Evolutionary conservation across 495 filamentous ascomycete species (phyloP).

Genomic region (Neurospora sp.): DNA sequence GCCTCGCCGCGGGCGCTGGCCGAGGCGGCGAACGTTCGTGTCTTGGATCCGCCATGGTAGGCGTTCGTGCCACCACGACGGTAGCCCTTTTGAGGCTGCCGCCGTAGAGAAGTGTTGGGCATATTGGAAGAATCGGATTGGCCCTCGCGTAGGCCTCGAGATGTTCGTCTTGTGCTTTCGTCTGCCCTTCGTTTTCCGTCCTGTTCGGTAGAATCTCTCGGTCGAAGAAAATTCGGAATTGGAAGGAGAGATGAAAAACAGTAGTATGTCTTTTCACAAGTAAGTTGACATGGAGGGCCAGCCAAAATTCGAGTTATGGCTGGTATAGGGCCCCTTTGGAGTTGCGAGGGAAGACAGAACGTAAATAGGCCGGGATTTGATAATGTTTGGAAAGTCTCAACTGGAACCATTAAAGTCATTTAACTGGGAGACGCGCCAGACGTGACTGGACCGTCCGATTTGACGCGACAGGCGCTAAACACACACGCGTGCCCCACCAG

Average conservation of each 20-base stretch:
- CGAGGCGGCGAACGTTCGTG: constrained; percentile 68
- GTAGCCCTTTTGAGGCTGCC: constrained; percentile 40
- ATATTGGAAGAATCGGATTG: constrained; percentile 11
- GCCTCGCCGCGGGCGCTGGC: constrained; percentile 67
- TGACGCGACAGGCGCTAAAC: not conserved
- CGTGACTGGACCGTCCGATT: not conserved
- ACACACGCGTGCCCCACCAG: not conserved
- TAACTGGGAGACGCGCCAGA: not conserved
- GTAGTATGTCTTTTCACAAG: not conserved
- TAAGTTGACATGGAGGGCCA: not conserved
- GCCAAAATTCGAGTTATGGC: not conserved
- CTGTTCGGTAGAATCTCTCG: not conserved
- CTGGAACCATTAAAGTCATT: not conserved
- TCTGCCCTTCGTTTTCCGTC: not conserved
- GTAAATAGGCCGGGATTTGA: not conserved
- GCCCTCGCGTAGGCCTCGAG: not conserved
- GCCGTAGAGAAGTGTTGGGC: constrained; percentile 39
- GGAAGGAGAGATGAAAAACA: not conserved
- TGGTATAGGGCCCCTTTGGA: not conserved
- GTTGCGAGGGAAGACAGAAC: not conserved
- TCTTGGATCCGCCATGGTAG: constrained; percentile 37
- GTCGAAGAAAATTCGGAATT: not conserved
- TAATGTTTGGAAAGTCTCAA: not conserved
- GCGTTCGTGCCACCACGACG: constrained; percentile 43
- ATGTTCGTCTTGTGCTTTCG: not conserved